Evolutionary conservation across 2,329 filamentous ascomycete genomes (phyloP).

Genomic region (Trichoderma oligosporum): DNA sequence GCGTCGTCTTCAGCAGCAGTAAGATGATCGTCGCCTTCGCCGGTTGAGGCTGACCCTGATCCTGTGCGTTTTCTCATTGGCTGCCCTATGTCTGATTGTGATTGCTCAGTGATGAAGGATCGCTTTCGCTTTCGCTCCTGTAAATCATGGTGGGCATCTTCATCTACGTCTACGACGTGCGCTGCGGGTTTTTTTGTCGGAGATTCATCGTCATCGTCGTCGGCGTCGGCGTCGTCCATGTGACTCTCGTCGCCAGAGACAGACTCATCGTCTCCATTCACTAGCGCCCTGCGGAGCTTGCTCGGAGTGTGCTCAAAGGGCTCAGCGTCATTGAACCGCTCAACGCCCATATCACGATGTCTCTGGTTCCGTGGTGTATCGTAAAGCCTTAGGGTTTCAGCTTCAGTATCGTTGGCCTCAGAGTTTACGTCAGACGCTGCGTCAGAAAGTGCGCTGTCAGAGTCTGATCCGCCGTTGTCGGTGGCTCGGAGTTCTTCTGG

Average conservation of each 20-base stretch:
- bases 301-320: conserved; percentile 67
- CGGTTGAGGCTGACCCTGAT: conserved; percentile 42
- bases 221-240: conserved; percentile 32
- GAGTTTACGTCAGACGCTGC: conserved; percentile 41
- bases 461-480: conserved; percentile 38
- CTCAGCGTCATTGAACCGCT: conserved; percentile 51
- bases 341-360: conserved; percentile 58
- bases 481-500: conserved; percentile 27
- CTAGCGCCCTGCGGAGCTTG: conserved; percentile 61
- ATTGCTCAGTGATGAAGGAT: conserved; percentile 42
- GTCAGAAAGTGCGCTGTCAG: conserved; percentile 56
- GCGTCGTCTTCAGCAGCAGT: conserved; percentile 31
- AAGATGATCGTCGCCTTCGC: conserved; percentile 33
- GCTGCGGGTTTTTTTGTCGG: conserved; percentile 33
- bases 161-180: conserved; percentile 30
- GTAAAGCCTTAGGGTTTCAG: conserved; percentile 90
- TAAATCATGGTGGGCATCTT: conserved; percentile 33
- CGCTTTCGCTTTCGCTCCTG: conserved; percentile 50
- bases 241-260: conserved; percentile 38
- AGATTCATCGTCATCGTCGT: conserved; percentile 36
- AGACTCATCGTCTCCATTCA: conserved; percentile 39
- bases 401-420: conserved; percentile 67
- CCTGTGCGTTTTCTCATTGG: conserved; percentile 53
- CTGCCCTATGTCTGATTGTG: conserved; percentile 44
- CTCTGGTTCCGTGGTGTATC: conserved; percentile 72